These are phyloP conservation scores for Globisporangium splendens DNA, from an alignment of 352 stramenopile species.

Conservation along the genomic window DNA sequence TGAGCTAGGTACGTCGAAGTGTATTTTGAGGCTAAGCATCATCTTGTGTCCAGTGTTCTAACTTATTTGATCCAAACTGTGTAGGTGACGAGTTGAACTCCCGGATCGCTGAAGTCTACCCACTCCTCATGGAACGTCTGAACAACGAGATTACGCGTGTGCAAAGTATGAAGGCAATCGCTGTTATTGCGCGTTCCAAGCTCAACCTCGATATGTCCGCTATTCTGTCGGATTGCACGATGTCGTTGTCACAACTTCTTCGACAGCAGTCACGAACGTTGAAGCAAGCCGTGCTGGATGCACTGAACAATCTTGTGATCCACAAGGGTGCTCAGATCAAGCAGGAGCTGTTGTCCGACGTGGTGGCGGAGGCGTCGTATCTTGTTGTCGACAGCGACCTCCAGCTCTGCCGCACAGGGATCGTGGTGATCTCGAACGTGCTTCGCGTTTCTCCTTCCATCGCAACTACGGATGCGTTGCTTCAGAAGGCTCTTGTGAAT, in stretches of 20 bases:
- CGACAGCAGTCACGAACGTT: constrained; percentile 94
- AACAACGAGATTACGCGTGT: constrained; percentile 98
- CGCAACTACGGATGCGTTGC: constrained; percentile 51
- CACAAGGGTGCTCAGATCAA: constrained; percentile 70
- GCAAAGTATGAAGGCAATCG: constrained; percentile 95
- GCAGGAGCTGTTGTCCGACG: constrained; percentile 78
- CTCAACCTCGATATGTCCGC: constrained; percentile 88
- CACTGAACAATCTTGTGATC: constrained; percentile 89
- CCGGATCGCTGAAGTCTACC: constrained; percentile 83
- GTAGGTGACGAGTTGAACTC: constrained; percentile 76
- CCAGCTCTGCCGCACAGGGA: constrained; percentile 93
- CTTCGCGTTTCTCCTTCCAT: constrained; percentile 62
- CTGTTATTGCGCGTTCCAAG: constrained; percentile 83
- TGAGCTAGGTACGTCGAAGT: constrained; percentile 39
- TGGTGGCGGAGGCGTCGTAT: constrained; percentile 88
- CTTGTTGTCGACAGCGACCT: constrained; percentile 96
- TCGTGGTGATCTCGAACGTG: constrained; percentile 84
- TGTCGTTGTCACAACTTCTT: constrained; percentile 89
- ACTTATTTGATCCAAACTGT: constrained; percentile 16
- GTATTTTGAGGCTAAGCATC: not conserved
- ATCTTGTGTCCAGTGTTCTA: constrained; percentile 24
- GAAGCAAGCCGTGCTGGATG: constrained; percentile 92
- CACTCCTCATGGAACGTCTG: constrained; percentile 94
- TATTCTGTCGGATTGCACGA: constrained; percentile 88
- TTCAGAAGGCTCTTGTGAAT: constrained; percentile 70